These are phyloP conservation scores for Fraxinus latifolia DNA, from an alignment of 305 asterid genomes.

Conservation along the genomic window DNA sequence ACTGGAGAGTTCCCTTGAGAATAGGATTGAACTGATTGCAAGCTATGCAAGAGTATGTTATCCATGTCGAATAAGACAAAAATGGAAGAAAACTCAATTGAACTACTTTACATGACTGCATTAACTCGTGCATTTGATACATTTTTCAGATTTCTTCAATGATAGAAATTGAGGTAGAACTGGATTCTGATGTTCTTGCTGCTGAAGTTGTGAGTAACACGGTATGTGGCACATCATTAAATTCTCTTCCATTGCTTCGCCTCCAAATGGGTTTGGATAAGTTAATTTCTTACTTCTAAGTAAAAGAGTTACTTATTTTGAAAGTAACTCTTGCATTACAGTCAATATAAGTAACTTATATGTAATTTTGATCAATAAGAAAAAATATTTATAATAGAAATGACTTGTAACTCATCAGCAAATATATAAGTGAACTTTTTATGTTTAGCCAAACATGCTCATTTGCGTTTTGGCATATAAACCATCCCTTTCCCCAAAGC, in stretches of 20 bases:
- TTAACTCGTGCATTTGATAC: background rate
- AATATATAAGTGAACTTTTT: background rate
- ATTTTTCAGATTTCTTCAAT: constrained; percentile 79
- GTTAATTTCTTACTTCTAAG: background rate
- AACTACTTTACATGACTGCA: constrained; percentile 6
- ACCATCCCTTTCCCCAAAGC: background rate
- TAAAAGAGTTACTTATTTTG: background rate
- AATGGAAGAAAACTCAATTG: background rate
- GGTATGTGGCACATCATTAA: constrained; percentile 35
- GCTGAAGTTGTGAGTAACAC: constrained; percentile 77
- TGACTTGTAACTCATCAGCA: background rate
- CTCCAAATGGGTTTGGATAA: background rate
- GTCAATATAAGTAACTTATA: background rate
- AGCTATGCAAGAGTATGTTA: constrained; percentile 86
- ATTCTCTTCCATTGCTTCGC: background rate
- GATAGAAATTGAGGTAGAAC: constrained; percentile 92
- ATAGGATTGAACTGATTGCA: constrained; percentile 84
- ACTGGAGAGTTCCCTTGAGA: constrained; percentile 68
- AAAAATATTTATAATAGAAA: background rate
- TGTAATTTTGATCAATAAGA: background rate
- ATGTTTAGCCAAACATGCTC: background rate
- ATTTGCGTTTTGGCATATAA: background rate
- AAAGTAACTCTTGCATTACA: background rate
- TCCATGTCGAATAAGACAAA: constrained; percentile 2
- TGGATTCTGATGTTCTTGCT: constrained; percentile 87